Evolutionary conservation across 2,329 filamentous ascomycete species (phyloP).

Genomic region (Hymenotorrendiella dingleyae): DNA sequence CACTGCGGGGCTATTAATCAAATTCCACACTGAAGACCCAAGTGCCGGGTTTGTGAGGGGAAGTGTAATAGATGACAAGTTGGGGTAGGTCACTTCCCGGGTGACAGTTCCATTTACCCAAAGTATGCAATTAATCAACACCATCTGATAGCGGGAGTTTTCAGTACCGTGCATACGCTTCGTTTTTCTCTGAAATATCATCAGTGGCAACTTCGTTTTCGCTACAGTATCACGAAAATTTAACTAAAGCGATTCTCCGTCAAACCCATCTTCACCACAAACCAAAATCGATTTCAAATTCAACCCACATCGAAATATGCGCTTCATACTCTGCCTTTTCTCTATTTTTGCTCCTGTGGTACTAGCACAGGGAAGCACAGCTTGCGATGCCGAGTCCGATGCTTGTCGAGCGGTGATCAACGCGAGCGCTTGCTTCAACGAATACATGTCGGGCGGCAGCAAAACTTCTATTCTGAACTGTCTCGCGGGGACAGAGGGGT

Average conservation of each 20-base stretch:
- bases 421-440: constrained; percentile 16
- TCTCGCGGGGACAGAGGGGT: constrained; percentile 14
- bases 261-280: no score
- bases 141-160: constrained; percentile 1
- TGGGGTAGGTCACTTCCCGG: no score
- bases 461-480: constrained; percentile 13
- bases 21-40: no score
- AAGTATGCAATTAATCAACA: constrained; percentile 6
- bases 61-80: neutral
- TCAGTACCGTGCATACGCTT: no score
- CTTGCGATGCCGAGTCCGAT: constrained; percentile 13
- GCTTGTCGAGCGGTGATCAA: constrained; percentile 17
- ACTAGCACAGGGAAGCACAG: constrained; percentile 6
- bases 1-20: no score
- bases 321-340: constrained; percentile 3
- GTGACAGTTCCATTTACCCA: no score
- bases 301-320: neutral
- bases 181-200: no score
- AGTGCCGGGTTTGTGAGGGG: neutral
- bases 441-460: constrained; percentile 10
- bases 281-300: neutral
- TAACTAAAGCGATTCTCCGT: no score
- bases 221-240: no score
- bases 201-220: neutral
- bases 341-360: neutral